phyloP scores from a whole-genome alignment of 345 rosid species.

The Corchorus capsularis region DNA sequence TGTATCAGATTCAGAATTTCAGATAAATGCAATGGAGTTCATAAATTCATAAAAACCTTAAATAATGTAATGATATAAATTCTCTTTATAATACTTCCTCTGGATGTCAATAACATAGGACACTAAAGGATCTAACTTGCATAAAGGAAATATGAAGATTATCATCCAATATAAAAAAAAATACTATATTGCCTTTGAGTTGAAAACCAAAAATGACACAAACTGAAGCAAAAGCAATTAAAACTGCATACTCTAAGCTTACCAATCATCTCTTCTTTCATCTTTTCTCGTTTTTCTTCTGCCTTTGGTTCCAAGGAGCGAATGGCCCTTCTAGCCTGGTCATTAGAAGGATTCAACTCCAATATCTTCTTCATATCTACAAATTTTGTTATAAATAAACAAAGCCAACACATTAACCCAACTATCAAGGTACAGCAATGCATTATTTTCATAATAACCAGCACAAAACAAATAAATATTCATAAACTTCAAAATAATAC shows the following conservation, averaged over 20 bases:
- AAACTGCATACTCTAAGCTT: slow-evolving; percentile 27
- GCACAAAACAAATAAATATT: neutral
- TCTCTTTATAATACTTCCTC: neutral
- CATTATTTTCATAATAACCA: neutral
- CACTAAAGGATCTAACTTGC: neutral
- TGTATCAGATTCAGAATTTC: neutral
- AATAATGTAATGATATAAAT: neutral
- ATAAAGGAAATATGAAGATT: neutral
- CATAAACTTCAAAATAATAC: too few species aligned
- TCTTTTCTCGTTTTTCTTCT: slow-evolving; percentile 85
- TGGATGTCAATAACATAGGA: neutral
- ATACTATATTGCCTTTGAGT: neutral
- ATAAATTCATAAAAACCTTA: neutral
- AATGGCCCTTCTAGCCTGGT: slow-evolving; percentile 69
- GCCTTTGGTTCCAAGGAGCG: slow-evolving; percentile 80
- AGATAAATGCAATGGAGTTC: neutral
- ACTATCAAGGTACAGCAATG: neutral
- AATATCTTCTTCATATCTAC: slow-evolving; percentile 81
- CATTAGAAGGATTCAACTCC: slow-evolving; percentile 82
- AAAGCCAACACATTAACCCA: neutral
- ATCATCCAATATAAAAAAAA: neutral
- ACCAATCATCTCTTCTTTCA: slow-evolving; percentile 99
- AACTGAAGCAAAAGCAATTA: neutral
- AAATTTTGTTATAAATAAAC: neutral
- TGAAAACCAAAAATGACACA: neutral